Percentiles rank a stretch among this genome's conserved stretches.
These are phyloP conservation scores for Adansonia grandidieri DNA, from an alignment of 441 rosid species.

Conservation along the genomic window DNA sequence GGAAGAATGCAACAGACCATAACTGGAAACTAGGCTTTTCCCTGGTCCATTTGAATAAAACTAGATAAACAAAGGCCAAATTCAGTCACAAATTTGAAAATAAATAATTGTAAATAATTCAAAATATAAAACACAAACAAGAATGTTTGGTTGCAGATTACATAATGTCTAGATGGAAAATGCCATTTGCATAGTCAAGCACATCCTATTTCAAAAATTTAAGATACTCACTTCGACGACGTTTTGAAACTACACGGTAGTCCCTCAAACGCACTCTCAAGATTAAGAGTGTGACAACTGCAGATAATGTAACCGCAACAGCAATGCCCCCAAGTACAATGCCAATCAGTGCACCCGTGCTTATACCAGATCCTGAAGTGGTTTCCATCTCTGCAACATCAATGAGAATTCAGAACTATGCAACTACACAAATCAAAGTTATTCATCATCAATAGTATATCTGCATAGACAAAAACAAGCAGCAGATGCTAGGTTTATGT, in stretches of 20 bases:
- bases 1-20: slow-evolving; percentile 15
- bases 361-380: slow-evolving; percentile 46
- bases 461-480: neutral
- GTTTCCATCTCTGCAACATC: slow-evolving; percentile 44
- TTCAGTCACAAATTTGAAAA: neutral
- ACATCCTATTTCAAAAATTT: slow-evolving; percentile 14
- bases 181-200: neutral
- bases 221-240: slow-evolving; percentile 58
- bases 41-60: slow-evolving; percentile 7
- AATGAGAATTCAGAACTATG: slow-evolving; percentile 22
- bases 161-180: neutral
- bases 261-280: slow-evolving; percentile 54
- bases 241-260: slow-evolving; percentile 48
- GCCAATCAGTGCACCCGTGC: slow-evolving; percentile 69
- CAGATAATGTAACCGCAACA: slow-evolving; percentile 72
- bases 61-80: neutral
- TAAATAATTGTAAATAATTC: slow-evolving; percentile 1
- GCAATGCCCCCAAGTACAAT: slow-evolving; percentile 74
- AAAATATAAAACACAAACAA: slow-evolving; percentile 12
- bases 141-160: neutral
- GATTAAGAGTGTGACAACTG: slow-evolving; percentile 65
- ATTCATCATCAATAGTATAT: neutral
- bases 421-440: slow-evolving; percentile 16
- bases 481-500: neutral
- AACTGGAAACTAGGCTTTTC: neutral